Percentiles rank a stretch among this genome's conserved stretches.
Conservation (phyloP, 106 monocot genomes). For the Allium sativum region DNA sequence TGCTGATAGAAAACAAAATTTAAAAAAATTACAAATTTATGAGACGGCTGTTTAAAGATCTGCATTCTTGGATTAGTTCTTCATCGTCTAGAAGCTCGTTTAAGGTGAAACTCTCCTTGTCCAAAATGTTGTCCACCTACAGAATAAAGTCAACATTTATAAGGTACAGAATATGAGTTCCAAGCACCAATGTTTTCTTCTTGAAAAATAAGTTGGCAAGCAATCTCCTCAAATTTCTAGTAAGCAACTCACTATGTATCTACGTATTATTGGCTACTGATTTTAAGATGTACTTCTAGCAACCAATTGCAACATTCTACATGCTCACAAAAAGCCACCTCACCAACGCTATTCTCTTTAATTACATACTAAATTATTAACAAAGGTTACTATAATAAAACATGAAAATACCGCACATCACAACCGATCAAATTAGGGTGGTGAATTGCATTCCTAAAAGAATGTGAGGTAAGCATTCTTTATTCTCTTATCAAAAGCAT, state of each 20-base stretch:
- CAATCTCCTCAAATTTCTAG: background rate
- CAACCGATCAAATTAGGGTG: no score
- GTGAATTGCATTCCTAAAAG: no score
- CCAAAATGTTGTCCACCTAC: constrained; percentile 73
- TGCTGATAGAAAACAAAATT: background rate
- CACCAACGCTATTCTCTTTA: background rate
- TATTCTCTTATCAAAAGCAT: no score
- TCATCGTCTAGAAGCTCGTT: constrained; percentile 88
- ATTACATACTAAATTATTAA: background rate
- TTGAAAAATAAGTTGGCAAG: background rate
- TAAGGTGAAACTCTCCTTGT: constrained; percentile 73
- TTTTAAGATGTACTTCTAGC: background rate
- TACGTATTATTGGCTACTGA: background rate
- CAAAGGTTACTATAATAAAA: no score
- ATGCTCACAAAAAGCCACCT: background rate
- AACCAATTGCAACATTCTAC: no score
- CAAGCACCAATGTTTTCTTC: background rate
- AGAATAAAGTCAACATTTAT: background rate
- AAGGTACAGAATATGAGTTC: background rate
- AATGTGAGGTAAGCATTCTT: no score
- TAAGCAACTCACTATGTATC: background rate
- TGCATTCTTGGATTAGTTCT: constrained; percentile 92
- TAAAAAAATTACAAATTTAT: constrained; percentile 67
- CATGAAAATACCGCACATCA: no score
- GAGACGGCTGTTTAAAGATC: constrained; percentile 73